Percentiles rank a stretch among this genome's conserved stretches.
Evolutionary conservation across 208 protist species (phyloP).

Genomic region (Angomonas ambiguus): DNA sequence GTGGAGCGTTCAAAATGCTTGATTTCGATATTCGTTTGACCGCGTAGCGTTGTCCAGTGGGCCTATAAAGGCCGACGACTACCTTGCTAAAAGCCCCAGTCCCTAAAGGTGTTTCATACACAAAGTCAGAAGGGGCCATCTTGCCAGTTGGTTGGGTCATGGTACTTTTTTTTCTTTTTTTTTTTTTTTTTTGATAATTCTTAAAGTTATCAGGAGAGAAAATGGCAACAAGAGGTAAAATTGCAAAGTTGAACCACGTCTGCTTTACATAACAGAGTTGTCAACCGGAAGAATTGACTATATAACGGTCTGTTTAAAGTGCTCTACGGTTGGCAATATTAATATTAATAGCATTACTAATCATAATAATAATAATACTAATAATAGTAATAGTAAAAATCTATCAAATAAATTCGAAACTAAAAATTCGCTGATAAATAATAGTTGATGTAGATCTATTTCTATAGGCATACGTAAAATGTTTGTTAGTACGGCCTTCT

Average conservation of each 20-base stretch:
- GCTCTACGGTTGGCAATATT: no score
- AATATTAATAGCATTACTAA: no score
- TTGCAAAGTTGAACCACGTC: slow-evolving; percentile 15
- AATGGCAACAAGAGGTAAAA: slow-evolving; percentile 9
- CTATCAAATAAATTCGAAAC: no score
- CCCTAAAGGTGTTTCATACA: slow-evolving; percentile 63
- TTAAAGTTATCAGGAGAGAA: neutral
- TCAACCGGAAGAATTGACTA: neutral
- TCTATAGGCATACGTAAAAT: neutral
- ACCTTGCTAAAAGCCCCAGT: slow-evolving; percentile 89
- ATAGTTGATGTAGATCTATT: no score
- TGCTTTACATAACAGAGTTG: neutral
- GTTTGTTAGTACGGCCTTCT: no score
- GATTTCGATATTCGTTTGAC: slow-evolving; percentile 85
- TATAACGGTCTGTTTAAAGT: neutral
- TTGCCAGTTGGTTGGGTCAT: slow-evolving; percentile 21
- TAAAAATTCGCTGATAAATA: no score
- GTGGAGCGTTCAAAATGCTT: slow-evolving; percentile 78
- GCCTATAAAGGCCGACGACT: slow-evolving; percentile 61
- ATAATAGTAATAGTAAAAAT: no score
- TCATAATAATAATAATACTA: no score
- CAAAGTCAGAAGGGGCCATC: slow-evolving; percentile 75
- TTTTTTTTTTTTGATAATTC: no score
- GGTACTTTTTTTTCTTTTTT: no score
- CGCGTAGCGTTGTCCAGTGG: slow-evolving; percentile 61